These are phyloP conservation scores for Phytopythium boreale DNA, from an alignment of 352 stramenopile genomes.

Conservation along the genomic window DNA sequence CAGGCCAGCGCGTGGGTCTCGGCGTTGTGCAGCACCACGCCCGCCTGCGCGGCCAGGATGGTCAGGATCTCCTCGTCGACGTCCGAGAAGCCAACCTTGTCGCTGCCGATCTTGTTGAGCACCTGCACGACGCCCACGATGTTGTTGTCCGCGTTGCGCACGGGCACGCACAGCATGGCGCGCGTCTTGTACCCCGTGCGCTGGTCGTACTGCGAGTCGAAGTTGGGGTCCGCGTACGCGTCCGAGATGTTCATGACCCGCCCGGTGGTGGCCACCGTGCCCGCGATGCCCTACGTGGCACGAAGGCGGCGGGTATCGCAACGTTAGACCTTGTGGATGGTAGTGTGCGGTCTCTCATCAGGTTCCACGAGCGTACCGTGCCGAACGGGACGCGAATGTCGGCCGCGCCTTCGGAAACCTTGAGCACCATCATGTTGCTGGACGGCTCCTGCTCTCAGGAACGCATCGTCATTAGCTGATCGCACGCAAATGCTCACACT, in stretches of 20 bases:
- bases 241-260: conserved; percentile 89
- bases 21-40: conserved; percentile 86
- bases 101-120: conserved; percentile 81
- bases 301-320: neutral
- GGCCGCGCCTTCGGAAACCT: conserved; percentile 80
- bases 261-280: conserved; percentile 76
- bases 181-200: conserved; percentile 91
- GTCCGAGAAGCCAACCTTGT: conserved; percentile 72
- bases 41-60: conserved; percentile 83
- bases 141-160: conserved; percentile 70
- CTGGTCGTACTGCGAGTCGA: conserved; percentile 91
- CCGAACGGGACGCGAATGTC: conserved; percentile 85
- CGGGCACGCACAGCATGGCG: conserved; percentile 90
- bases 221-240: conserved; percentile 92
- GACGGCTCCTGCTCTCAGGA: conserved; percentile 42
- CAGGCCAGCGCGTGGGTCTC: conserved; percentile 61
- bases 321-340: neutral
- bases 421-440: conserved; percentile 81
- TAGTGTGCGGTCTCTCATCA: neutral
- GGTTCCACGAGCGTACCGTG: conserved; percentile 31
- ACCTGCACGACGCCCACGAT: conserved; percentile 90
- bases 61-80: conserved; percentile 87
- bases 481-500: neutral
- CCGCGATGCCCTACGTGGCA: conserved; percentile 74
- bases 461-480: neutral